Conservation (phyloP, 1,139 yeast genomes). For the Petasospora rhodanensis region DNA sequence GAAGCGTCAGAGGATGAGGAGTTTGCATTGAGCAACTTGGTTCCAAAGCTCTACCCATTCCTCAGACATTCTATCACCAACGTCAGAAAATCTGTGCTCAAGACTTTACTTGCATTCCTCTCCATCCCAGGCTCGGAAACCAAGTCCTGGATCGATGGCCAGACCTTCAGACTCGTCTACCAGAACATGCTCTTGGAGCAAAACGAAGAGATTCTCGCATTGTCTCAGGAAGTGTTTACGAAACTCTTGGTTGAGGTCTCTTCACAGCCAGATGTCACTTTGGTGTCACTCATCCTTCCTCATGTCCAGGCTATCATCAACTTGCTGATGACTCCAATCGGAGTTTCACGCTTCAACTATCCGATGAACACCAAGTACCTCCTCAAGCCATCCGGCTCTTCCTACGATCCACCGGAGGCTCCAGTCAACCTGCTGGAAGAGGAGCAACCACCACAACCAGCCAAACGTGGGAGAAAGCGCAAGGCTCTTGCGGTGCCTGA, state of each 20-base stretch:
- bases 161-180: conserved; percentile 66
- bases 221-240: conserved; percentile 63
- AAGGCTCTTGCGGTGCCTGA: conserved; percentile 24
- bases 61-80: conserved; percentile 90
- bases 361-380: conserved; percentile 73
- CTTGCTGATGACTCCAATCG: conserved; percentile 88
- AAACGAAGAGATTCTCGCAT: conserved; percentile 61
- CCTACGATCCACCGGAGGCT: conserved; percentile 6
- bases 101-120: conserved; percentile 75
- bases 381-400: conserved; percentile 73
- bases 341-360: conserved; percentile 84
- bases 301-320: conserved; percentile 63
- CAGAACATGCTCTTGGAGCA: conserved; percentile 91
- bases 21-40: conserved; percentile 63
- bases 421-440: conserved; percentile 5
- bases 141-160: conserved; percentile 76
- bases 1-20: conserved; percentile 48
- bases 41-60: conserved; percentile 92
- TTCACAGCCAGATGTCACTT: conserved; percentile 32
- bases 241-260: conserved; percentile 48
- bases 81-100: conserved; percentile 84
- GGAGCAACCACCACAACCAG: conserved; percentile 2
- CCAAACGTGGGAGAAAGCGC: conserved; percentile 29
- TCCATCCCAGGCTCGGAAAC: conserved; percentile 60
- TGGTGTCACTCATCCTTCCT: conserved; percentile 45